Evolutionary conservation across 2,329 filamentous ascomycete species (phyloP), one percentile per base, ranked within the genome.

Genomic region (Fusarium circinatum): DNA sequence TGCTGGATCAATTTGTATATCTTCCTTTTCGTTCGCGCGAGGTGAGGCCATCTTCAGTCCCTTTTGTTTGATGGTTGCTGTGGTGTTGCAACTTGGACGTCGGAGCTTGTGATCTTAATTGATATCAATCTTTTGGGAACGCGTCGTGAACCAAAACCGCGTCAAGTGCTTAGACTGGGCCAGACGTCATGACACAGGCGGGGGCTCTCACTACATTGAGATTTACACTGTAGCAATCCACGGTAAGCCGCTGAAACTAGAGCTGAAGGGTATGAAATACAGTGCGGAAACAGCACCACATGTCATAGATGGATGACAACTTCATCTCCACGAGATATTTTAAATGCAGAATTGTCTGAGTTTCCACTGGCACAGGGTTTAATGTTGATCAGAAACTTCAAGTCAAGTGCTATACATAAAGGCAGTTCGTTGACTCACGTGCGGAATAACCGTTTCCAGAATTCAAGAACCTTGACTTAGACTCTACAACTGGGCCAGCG

Each of bases 1-100:
- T 55, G 91, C 86, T 68, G 88, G 85, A 82, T 92, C 90, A 83
- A 88, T 80, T 22, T 78, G 76, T 58, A 78, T 71, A 18, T 78
- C 66, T 48, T 79, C 78, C 38, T 77, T 78, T 49, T 79, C 78
- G 32, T 62, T 71, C 47, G 73, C 49, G 44, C 70, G 71, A 28
- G 72, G 66, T 38, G 79, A 80, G 56, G 79, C 76, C 80, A 82
- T 82, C 47, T 65, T 77, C 26, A 56, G 36, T 75, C 49, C 47
- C 41, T 66, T 57, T 54, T 55, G 49, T 51, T 48, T 42, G 44
- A 28, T 41, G 34, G 66, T 68, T 70, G 61, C 62, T 68, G 51
- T 71, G 64, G 62, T 47, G 61, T 74, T 76, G 65, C 51, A 64
- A 47, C 41, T 49, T 57, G 62, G 57, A 62, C 48, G 41, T 58